These are phyloP conservation scores for Kandelia obovata DNA, from an alignment of 345 rosid genomes.

Conservation along the genomic window DNA sequence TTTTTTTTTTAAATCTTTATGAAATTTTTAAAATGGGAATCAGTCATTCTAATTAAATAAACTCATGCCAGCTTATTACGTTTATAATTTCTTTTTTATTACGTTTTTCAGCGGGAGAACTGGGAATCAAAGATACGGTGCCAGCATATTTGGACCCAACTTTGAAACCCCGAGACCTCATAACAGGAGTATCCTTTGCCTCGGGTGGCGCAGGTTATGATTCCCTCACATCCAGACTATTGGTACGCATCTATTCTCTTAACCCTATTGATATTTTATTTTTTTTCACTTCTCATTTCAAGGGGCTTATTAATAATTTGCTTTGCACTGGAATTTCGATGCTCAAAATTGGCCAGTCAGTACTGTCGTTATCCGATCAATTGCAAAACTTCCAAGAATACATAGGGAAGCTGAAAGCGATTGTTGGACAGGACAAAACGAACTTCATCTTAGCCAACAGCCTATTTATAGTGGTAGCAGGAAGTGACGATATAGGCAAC, in stretches of 20 bases:
- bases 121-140: constrained; percentile 48
- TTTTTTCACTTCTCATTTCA: background rate
- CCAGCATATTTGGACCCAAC: constrained; percentile 59
- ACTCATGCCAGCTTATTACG: background rate
- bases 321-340: no score
- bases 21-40: background rate
- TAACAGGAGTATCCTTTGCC: constrained; percentile 65
- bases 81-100: no score
- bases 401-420: constrained; percentile 28
- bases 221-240: constrained; percentile 41
- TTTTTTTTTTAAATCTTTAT: no score
- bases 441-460: constrained; percentile 30
- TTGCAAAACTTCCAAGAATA: constrained; percentile 40
- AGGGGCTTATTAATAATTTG: background rate
- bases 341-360: constrained; percentile 26
- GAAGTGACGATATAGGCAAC: constrained; percentile 53
- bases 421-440: constrained; percentile 37
- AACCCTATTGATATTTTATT: no score
- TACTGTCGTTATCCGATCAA: constrained; percentile 38
- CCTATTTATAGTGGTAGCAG: constrained; percentile 34
- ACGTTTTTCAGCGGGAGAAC: constrained; percentile 39
- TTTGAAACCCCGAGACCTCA: constrained; percentile 42
- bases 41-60: background rate
- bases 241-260: constrained; percentile 13
- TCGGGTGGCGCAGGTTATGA: constrained; percentile 64